These are phyloP conservation scores for Prunus davidiana DNA, from an alignment of 306 rosid genomes.

Conservation along the genomic window DNA sequence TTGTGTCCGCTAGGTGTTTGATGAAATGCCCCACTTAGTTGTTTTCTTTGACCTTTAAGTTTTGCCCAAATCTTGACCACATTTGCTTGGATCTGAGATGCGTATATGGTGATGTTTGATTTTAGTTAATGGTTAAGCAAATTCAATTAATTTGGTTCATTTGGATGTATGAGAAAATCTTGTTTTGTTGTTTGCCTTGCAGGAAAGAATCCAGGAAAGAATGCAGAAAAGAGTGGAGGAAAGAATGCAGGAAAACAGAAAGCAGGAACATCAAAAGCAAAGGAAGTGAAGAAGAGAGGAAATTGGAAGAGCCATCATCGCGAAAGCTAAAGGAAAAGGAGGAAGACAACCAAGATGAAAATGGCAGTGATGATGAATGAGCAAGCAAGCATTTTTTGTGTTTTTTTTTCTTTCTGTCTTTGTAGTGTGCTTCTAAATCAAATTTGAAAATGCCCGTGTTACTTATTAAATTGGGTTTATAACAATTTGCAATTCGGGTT, in stretches of 20 bases:
- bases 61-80: not conserved
- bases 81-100: not conserved
- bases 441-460: not conserved
- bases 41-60: not conserved
- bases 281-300: not conserved
- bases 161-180: not conserved
- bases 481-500: not conserved
- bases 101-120: not conserved
- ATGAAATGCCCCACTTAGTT: not conserved
- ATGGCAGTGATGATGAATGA: conserved; percentile 7
- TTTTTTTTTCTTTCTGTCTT: too few relatives aligned
- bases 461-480: not conserved
- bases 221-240: not conserved
- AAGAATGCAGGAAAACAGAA: conserved; percentile 65
- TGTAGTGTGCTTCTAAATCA: not conserved
- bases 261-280: conserved; percentile 33
- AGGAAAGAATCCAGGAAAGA: not conserved
- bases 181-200: conserved; percentile 20
- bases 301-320: not conserved
- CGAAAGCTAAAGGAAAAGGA: not conserved
- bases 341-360: not conserved
- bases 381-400: not conserved
- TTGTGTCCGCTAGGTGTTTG: not conserved
- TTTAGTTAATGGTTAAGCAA: not conserved
- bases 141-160: not conserved